Evolutionary conservation across 495 filamentous ascomycete species (phyloP), one percentile per base, ranked within the genome.

Genomic region (Trichoderma erinaceum): DNA sequence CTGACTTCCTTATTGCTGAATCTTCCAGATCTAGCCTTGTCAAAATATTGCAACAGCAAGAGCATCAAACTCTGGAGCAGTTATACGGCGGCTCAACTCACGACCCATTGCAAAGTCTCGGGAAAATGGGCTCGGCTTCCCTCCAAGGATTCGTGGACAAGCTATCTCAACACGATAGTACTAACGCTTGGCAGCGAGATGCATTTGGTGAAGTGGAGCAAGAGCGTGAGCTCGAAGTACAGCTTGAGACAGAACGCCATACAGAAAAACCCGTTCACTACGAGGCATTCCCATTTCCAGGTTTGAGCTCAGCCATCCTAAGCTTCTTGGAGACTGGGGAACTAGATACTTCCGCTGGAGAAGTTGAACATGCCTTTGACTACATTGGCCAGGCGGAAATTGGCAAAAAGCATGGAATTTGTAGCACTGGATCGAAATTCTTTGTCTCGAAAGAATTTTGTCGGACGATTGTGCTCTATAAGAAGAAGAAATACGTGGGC

Each of bases 171-270:
- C 32, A 77, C 69, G 7, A 21, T n/a, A n/a, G n/a, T 21, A 74
- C 75, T 0, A 67, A 68, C 8, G 77, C 79, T 0, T 74, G 81
- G 1, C 74, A 79, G 32, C 70, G 70, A 11, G 81, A 79, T 0
- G 81, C 79, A 4, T 68, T 86, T 0, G 76, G 84, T 66, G 84
- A 87, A 63, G 84, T 86, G 0, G 84, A 85, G 67, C 80, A 83
- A 69, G 80, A 85, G 66, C 75, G 81, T 18, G 80, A 84, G 58
- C 77, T 84, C 1, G 78, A 77, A 16, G 75, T 76, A 23, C 76
- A 84, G 69, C 75, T 83, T n/a, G 81, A 87, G 68, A 72, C 78
- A 32, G 80, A 84, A 16, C 78, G 83, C 21, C 80, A 84, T 52
- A 70, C 82, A 21, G 73, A 80, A 71, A 79, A 77, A 64, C 77